Base-by-base conservation (phyloP, 495 filamentous ascomycete genomes). In the Chaetomium fimeti region DNA sequence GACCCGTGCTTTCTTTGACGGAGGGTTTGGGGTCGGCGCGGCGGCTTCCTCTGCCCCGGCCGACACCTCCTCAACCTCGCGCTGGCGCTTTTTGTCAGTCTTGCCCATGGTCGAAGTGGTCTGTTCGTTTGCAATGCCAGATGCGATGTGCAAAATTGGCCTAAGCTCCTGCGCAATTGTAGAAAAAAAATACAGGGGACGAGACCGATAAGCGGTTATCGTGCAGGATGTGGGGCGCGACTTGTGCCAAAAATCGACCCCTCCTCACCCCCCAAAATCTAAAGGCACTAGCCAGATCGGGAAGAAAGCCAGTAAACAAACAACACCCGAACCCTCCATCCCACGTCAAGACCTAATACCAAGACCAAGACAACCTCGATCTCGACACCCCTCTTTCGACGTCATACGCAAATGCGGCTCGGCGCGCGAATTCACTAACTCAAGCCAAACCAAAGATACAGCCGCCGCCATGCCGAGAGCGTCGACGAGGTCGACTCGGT, bases 401-500 rank as follows among this genome's bases (percentile, higher is more conserved):
- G 32, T 5, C 32, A 43, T 18, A 53, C 52, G 24, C 49, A 57
- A 9, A 66, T 56, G 40, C 15, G 45, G 20, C 32, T 42, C 59
- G 22, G n/a, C 27, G 27, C 32, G 2, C 32, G 2, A 7, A 36
- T 16, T 2, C 2, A n/a, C 22, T 61, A 61, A 61, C 47, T 42
- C 45, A 62, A 32, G 32, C n/a, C 16, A 36, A 45, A 65, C 28
- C 59, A 49, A 49, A 52, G 15, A 57, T 48, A 62, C 25, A 45
- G 13, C 20, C 48, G 43, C 48, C 57, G 61, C 25, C 48, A 72
- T 75, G 71, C 65, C 71, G 47, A 22, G 66, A 64, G 61, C 66
- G 18, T 64, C 66, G 62, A 65, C 57, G 53, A 89, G 89, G 87
- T 88, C 87, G 56, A 81, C 80, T 68, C 80, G 87, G 79, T 80